phyloP scores from a whole-genome alignment of 2,329 filamentous ascomycete genomes.

The Colletotrichum karsti region DNA sequence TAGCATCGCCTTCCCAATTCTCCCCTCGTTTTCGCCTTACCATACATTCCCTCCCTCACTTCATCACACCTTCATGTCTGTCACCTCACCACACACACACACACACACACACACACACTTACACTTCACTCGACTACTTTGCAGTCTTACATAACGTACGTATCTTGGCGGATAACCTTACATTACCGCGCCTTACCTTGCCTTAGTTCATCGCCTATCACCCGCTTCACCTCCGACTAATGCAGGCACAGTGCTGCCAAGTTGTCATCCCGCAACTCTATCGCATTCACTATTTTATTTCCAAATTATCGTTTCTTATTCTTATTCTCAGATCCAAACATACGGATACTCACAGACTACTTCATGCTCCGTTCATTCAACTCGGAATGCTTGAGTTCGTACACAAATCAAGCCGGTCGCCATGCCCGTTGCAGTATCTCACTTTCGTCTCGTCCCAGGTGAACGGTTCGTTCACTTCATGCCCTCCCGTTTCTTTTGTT shows the following conservation, averaged over 20 bases:
- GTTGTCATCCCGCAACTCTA: constrained; percentile 19
- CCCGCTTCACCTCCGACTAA: not conserved
- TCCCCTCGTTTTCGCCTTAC: not conserved
- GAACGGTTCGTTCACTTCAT: not conserved
- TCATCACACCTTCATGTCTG: not conserved
- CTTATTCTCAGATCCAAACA: too few relatives aligned
- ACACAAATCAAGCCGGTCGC: not conserved
- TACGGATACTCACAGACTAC: too few relatives aligned
- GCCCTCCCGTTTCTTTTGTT: not conserved
- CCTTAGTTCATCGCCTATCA: not conserved
- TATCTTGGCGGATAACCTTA: not conserved
- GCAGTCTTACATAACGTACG: not conserved
- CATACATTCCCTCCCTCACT: not conserved
- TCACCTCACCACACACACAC: not conserved
- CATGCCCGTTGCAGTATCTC: not conserved
- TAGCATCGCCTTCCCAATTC: not conserved
- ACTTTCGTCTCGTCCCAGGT: not conserved
- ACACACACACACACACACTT: not conserved
- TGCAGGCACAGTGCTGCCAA: constrained; percentile 14
- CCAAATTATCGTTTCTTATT: not conserved
- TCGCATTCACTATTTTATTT: not conserved
- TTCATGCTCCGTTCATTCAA: not conserved
- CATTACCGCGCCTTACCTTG: not conserved
- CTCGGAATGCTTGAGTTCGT: not conserved
- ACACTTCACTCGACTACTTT: not conserved